phyloP scores from a whole-genome alignment of 2,329 filamentous ascomycete genomes.

The Dryadomyces sulphureus region DNA sequence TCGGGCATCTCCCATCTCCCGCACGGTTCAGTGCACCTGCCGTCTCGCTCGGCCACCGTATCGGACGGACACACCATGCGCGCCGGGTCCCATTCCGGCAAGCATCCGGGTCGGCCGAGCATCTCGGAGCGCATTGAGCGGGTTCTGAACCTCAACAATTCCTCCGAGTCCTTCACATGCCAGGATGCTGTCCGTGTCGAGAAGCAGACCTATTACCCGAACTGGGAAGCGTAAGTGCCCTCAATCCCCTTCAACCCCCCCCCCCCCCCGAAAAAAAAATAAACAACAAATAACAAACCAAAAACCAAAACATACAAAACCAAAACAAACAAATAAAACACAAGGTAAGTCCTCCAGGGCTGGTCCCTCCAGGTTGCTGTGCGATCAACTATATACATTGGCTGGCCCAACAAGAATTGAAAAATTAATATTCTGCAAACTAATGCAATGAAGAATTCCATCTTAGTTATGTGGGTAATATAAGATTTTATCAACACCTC shows the following conservation, averaged over 20 bases:
- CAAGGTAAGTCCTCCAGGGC: neutral
- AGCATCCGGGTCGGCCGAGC: too few relatives aligned
- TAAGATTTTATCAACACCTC: too few relatives aligned
- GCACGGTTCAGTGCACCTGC: too few relatives aligned
- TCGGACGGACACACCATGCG: too few relatives aligned
- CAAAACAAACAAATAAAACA: neutral
- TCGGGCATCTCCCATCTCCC: too few relatives aligned
- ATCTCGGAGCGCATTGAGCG: neutral
- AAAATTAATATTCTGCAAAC: neutral
- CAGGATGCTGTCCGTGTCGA: slow-evolving; percentile 4
- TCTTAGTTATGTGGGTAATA: too few relatives aligned
- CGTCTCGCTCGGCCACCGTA: too few relatives aligned
- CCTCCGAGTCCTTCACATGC: slow-evolving; percentile 6
- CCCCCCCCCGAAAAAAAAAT: neutral
- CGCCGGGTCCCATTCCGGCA: too few relatives aligned
- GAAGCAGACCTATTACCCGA: neutral
- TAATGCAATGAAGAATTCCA: too few relatives aligned
- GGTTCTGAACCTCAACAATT: neutral
- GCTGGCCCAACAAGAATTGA: neutral
- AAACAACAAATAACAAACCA: neutral
- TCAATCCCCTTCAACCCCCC: too few relatives aligned
- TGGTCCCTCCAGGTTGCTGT: neutral
- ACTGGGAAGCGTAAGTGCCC: too few relatives aligned
- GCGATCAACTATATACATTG: neutral
- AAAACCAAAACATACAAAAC: neutral